Base-by-base conservation (phyloP, 768 basidiomycete genomes). In the Amanita inopinata region DNA sequence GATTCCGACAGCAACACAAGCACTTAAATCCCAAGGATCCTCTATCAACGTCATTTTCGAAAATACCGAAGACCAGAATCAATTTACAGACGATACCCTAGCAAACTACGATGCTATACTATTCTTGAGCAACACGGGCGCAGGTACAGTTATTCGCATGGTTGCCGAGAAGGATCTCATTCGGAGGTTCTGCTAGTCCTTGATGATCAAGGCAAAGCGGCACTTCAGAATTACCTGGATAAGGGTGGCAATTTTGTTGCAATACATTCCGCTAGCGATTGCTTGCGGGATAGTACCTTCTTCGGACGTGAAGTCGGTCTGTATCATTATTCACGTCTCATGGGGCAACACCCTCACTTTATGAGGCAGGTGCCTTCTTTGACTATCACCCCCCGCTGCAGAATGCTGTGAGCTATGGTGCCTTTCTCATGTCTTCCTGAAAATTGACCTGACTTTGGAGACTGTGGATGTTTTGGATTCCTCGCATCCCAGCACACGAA, bases 181-280 rank as follows among this genome's bases (percentile, higher is more conserved):
- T 17, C 39, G 36, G 22, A 9, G 33, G 33, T 48, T 14, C 12
- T 20, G 2, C 3, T 19, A 80, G 82, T 86, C 31, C 69, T 86
- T 20, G 76, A 80, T 51, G 64, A 65, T 14, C 45, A 60, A 4
- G 78, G 80, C 17, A 74, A 80, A 53, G 58, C 63, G 1, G 81
- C 83, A 1, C 68, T 87, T 42, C 72, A 80, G 46, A 70, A 53
- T 9, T 87, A 80, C 57, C 60, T 86, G 32, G 70, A 82, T 51
- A 55, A 62, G 2, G 83, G 84, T 43, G 85, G 85, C 1, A 82
- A 76, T 45, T 84, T 83, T 48, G 63, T 83, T 28, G 83, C 70
- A 2, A 64, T 86, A 23, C 84, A 87, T 55, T 70, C 79, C 33
- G 74, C 78, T 5, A 71, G 76, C 1, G 83, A 78, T 38, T 71